Conservation (phyloP, 306 rosid genomes). For the Castanospermum australe region DNA sequence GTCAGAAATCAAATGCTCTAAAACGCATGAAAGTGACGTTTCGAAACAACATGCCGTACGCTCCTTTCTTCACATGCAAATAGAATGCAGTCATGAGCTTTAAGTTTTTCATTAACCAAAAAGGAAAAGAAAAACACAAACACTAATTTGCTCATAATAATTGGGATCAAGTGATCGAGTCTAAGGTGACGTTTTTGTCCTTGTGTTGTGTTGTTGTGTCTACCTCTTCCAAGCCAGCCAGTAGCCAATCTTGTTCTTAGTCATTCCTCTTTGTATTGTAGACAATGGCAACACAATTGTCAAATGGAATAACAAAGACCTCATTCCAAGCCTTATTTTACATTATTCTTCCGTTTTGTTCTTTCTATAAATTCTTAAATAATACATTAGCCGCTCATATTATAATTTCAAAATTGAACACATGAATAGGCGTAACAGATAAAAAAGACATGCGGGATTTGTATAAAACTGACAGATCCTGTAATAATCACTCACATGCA, state of each 20-base stretch:
- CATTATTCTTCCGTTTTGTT: too few species aligned
- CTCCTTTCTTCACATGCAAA: neutral
- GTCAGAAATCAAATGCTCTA: neutral
- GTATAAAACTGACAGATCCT: neutral
- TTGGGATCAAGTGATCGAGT: neutral
- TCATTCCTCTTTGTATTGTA: neutral
- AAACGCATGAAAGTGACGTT: neutral
- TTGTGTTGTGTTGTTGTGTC: neutral
- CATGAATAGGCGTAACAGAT: too few species aligned
- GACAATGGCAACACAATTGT: neutral
- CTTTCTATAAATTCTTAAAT: too few species aligned
- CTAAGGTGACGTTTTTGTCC: neutral
- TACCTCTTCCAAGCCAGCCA: neutral
- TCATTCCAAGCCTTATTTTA: neutral
- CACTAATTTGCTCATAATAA: neutral
- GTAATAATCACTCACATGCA: conserved; percentile 7
- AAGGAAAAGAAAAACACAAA: neutral
- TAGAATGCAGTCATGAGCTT: neutral
- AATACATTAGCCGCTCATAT: too few species aligned
- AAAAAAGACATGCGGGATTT: neutral
- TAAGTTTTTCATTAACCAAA: neutral
- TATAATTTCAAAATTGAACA: too few species aligned
- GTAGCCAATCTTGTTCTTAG: too few species aligned
- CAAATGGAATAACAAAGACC: neutral
- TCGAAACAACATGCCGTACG: neutral